Evolutionary conservation across 2,329 filamentous ascomycete genomes (phyloP).

Genomic region (Fonsecaea monophora): DNA sequence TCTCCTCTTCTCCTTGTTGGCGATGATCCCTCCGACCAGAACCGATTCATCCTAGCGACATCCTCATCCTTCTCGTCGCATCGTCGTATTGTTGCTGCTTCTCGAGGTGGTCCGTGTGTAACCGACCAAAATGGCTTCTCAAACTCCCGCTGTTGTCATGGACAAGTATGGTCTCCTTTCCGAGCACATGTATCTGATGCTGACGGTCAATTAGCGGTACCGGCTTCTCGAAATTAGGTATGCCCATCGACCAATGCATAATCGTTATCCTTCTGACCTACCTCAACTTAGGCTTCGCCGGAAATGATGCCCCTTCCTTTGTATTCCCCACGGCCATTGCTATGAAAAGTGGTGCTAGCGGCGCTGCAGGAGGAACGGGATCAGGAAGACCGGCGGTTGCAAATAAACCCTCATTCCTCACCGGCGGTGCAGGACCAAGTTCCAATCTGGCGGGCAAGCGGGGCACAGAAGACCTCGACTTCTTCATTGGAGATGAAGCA

Average conservation of each 20-base stretch:
- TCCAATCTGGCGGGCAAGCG: constrained; percentile 89
- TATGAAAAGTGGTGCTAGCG: constrained; percentile 78
- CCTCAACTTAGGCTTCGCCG: constrained; percentile 78
- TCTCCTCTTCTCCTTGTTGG: constrained; percentile 10
- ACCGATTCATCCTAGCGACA: constrained; percentile 21
- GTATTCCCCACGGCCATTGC: constrained; percentile 99
- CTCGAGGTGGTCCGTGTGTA: constrained; percentile 10
- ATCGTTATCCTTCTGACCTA: constrained; percentile 24
- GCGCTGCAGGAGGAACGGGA: constrained; percentile 71
- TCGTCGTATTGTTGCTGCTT: constrained; percentile 9
- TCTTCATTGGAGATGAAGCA: constrained; percentile 98
- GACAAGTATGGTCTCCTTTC: constrained; percentile 82
- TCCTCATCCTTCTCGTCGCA: constrained; percentile 11
- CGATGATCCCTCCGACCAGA: constrained; percentile 26
- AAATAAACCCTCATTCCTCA: constrained; percentile 95
- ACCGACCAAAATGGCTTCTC: constrained; percentile 78
- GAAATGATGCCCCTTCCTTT: constrained; percentile 98
- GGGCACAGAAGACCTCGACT: constrained; percentile 96
- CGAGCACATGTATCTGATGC: constrained; percentile 38
- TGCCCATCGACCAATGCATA: constrained; percentile 43
- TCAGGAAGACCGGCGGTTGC: constrained; percentile 88
- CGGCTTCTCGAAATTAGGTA: constrained; percentile 98
- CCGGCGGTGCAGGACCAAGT: constrained; percentile 81
- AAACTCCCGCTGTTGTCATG: constrained; percentile 99
- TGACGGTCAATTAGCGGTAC: constrained; percentile 77